Evolutionary conservation across 2,329 filamentous ascomycete genomes (phyloP).

Genomic region (Metarhizium album): DNA sequence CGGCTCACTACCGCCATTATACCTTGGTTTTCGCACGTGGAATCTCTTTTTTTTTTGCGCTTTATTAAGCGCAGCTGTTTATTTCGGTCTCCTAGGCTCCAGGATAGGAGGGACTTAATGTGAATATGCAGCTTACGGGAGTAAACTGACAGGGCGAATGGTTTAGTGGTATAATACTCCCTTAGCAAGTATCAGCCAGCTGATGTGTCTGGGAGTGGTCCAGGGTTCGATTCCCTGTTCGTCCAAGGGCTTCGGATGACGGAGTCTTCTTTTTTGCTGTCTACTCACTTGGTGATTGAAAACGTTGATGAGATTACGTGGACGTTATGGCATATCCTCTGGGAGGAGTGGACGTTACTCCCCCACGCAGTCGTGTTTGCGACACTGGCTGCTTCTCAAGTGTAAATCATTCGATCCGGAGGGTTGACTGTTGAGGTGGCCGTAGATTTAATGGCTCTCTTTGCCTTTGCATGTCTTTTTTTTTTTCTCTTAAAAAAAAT

Average conservation of each 20-base stretch:
- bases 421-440: too few species aligned
- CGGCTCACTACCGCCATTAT: not conserved
- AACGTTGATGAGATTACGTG: too few species aligned
- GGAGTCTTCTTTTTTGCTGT: not conserved
- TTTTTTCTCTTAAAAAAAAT: too few species aligned
- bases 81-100: too few species aligned
- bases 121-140: not conserved
- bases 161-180: conserved; percentile 16
- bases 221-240: conserved; percentile 15
- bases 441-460: too few species aligned
- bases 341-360: too few species aligned
- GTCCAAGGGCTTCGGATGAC: conserved; percentile 5
- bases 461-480: too few species aligned
- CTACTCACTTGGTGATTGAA: too few species aligned
- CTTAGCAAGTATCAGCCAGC: conserved; percentile 7
- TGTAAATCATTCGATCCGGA: too few species aligned
- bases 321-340: not conserved
- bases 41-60: not conserved
- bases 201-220: conserved; percentile 9
- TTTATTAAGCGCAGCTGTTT: too few species aligned
- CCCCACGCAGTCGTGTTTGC: too few species aligned
- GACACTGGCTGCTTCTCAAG: too few species aligned
- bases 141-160: conserved; percentile 9
- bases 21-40: not conserved
- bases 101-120: not conserved